Percentiles rank a stretch among this genome's conserved stretches.
These are phyloP conservation scores for Botrytis pseudocinerea DNA, from an alignment of 2,329 filamentous ascomycete species.

Conservation along the genomic window DNA sequence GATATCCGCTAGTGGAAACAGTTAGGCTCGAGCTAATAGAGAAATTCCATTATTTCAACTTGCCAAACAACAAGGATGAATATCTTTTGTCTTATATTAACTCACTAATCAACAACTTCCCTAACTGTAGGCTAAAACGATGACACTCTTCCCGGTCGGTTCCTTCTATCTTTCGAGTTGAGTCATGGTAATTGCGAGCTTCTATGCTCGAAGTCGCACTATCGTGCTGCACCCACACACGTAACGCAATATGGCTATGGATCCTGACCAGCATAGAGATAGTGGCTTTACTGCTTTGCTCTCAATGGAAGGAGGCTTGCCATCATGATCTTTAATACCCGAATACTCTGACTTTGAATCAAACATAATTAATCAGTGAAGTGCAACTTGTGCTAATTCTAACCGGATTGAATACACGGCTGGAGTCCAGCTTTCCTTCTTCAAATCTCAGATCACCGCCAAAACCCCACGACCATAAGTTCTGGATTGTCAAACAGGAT, in stretches of 20 bases:
- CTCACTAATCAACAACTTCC: background rate
- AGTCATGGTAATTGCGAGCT: slow-evolving; percentile 4
- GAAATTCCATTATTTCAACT: background rate
- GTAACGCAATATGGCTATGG: background rate
- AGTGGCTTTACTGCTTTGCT: slow-evolving; percentile 1
- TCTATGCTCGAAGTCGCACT: slow-evolving; percentile 12
- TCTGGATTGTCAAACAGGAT: slow-evolving; percentile 22
- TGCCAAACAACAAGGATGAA: background rate
- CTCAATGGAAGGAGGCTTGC: background rate
- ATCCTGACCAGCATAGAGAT: slow-evolving; percentile 5
- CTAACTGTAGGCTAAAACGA: background rate
- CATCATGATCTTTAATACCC: background rate
- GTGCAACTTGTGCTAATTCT: background rate
- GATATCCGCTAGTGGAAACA: background rate
- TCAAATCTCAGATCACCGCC: background rate
- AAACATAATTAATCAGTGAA: background rate
- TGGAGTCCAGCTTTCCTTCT: background rate
- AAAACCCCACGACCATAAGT: background rate
- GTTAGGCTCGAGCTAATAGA: background rate
- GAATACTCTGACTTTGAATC: background rate
- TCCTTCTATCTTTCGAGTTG: background rate
- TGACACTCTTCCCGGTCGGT: background rate
- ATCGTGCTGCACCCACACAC: background rate
- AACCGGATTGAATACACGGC: background rate
- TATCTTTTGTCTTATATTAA: background rate